Base-by-base conservation (phyloP, 2,329 filamentous ascomycete genomes). In the Penicillium griseofulvum region DNA sequence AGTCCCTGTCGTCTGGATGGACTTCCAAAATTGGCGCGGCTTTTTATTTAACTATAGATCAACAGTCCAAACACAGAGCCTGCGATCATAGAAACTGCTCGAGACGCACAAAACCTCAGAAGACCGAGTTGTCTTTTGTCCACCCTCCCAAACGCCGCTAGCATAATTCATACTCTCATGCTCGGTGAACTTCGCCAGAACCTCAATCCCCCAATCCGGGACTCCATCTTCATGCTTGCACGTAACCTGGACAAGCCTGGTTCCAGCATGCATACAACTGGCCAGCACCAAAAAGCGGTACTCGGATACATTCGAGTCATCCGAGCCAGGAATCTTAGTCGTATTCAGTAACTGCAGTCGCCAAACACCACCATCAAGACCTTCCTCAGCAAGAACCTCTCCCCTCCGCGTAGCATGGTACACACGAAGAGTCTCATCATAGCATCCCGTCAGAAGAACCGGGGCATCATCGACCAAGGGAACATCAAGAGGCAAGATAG, bases 141-240 rank as follows among this genome's bases (percentile, higher is more conserved):
- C 28, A 19, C 65, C 61, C 47, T 64, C 70, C 67, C 70, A 70
- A 22, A 72, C 65, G 72, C 92, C 91, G 64, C 88, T 90, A 7
- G 88, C 92, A 71, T 97, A 97, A 67, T 96, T 96, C 91, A 97
- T 96, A 71, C 91, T 96, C 74, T 89, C 80, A 70, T 97, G 91
- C 69, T 93, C 89, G 63, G 90, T 88, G 67, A 96, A 96, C 49
- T 81, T 82, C 0, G 82, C 86, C 44, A 92, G 62, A 1, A 93
- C 78, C 41, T 81, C 76, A 54, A 94, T 86, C 1, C 66, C 68
- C 82, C 87, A 91, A 53, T 75, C 56, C 58, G 72, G 69, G 17
- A 79, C 74, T 7, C 66, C 50, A 31, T 55, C 60, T 28, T 54
- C 41, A 11, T 52, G 41, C 29, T 48, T 58, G 33, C 65, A 65